phyloP scores from a whole-genome alignment of 2,329 filamentous ascomycete species.

The Aspergillus sclerotialis region DNA sequence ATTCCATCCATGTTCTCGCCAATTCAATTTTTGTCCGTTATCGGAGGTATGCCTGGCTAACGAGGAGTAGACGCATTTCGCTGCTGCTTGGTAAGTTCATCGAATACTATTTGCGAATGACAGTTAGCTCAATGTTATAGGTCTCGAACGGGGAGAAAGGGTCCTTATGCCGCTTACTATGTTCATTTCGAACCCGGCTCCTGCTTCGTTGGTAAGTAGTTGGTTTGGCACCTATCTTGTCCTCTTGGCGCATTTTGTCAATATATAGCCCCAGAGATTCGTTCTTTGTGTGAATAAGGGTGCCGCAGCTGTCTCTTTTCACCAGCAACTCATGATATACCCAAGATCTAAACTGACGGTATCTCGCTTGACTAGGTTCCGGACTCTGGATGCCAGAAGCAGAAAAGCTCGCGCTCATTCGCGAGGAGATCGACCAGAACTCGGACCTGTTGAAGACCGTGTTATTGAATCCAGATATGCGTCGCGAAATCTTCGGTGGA shows the following conservation, averaged over 20 bases:
- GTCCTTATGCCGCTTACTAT: slow-evolving; percentile 83
- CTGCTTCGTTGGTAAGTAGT: slow-evolving; percentile 62
- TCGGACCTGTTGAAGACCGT: slow-evolving; percentile 63
- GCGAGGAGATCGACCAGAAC: slow-evolving; percentile 67
- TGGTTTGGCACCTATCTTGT: neutral
- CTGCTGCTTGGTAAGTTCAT: slow-evolving; percentile 61
- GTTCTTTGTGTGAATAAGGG: too few relatives aligned
- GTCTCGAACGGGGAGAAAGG: slow-evolving; percentile 81
- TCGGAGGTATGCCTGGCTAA: slow-evolving; percentile 14
- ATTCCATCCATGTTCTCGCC: slow-evolving; percentile 5
- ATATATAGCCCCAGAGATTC: too few relatives aligned
- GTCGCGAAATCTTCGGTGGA: slow-evolving; percentile 57
- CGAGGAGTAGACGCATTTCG: slow-evolving; percentile 62
- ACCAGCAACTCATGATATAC: neutral
- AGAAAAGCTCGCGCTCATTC: slow-evolving; percentile 57
- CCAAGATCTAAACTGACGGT: neutral
- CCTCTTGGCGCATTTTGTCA: too few relatives aligned
- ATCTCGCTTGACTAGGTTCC: slow-evolving; percentile 47
- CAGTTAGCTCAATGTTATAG: slow-evolving; percentile 27
- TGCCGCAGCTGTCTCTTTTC: too few relatives aligned
- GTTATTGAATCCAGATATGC: slow-evolving; percentile 55
- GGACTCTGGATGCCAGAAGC: slow-evolving; percentile 76
- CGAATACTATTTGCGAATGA: slow-evolving; percentile 4
- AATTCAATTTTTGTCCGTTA: slow-evolving; percentile 7
- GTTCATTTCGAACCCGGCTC: slow-evolving; percentile 68